phyloP scores from a whole-genome alignment of 805 yeast genomes.

The Brettanomyces custersianus region DNA sequence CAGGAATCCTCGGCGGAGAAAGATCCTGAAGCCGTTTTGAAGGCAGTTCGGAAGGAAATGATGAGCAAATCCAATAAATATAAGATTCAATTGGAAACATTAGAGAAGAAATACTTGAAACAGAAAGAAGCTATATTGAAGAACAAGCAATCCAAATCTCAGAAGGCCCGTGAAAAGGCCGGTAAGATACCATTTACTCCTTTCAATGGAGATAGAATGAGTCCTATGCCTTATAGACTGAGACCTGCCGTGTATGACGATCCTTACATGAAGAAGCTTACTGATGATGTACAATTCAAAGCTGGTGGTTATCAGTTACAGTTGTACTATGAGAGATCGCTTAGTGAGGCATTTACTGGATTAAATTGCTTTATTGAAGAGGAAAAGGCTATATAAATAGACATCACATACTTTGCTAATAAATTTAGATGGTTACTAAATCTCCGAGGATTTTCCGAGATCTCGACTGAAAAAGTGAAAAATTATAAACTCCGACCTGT shows the following conservation, averaged over 20 bases:
- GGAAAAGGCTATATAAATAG: constrained; percentile 30
- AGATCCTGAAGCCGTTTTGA: constrained; percentile 36
- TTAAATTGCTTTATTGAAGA: constrained; percentile 69
- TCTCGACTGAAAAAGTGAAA: background rate
- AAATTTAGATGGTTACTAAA: background rate
- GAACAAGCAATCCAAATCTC: constrained; percentile 18
- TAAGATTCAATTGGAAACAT: constrained; percentile 44
- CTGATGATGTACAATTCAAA: constrained; percentile 50
- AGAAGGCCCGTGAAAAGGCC: constrained; percentile 23
- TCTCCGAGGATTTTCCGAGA: background rate
- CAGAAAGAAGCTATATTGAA: constrained; percentile 21
- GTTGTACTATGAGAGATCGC: constrained; percentile 61
- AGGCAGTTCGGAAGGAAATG: constrained; percentile 42
- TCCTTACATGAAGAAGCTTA: constrained; percentile 38
- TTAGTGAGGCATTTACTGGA: constrained; percentile 87
- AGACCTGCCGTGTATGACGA: constrained; percentile 40
- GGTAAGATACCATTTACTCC: constrained; percentile 72
- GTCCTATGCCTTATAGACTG: constrained; percentile 37
- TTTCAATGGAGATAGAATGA: constrained; percentile 79
- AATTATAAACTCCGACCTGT: background rate
- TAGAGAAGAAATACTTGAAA: constrained; percentile 19
- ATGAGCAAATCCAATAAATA: constrained; percentile 58
- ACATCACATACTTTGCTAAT: background rate
- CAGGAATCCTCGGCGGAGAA: constrained; percentile 26
- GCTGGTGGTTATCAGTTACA: constrained; percentile 83